Evolutionary conservation across 1,139 yeast genomes (phyloP).

Genomic region (Hemisphaericaspora xylofermentans): DNA sequence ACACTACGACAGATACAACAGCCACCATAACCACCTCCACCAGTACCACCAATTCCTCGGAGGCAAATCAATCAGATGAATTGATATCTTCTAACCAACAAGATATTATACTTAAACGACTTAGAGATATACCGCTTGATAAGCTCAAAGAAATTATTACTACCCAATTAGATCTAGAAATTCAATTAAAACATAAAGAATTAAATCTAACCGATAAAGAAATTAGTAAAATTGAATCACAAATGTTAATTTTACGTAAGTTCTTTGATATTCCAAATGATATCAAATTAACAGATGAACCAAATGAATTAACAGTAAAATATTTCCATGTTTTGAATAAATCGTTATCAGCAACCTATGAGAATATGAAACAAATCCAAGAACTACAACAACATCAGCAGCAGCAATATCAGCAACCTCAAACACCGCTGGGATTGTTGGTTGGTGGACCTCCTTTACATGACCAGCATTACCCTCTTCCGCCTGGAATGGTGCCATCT

Average conservation of each 20-base stretch:
- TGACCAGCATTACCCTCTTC: not conserved
- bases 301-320: constrained; percentile 49
- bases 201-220: constrained; percentile 58
- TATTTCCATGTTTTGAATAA: constrained; percentile 43
- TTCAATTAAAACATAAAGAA: constrained; percentile 69
- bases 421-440: not conserved
- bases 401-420: not conserved
- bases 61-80: not conserved
- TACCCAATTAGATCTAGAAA: constrained; percentile 66
- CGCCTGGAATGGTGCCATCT: constrained; percentile 1
- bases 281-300: constrained; percentile 39
- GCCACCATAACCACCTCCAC: not conserved
- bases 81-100: constrained; percentile 2
- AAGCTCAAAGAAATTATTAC: constrained; percentile 40
- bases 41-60: not conserved
- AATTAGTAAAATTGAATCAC: constrained; percentile 62
- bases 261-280: constrained; percentile 51
- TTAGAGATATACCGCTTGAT: constrained; percentile 36
- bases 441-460: not conserved
- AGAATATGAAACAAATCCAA: constrained; percentile 16
- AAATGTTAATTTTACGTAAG: constrained; percentile 52
- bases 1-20: not conserved
- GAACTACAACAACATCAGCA: not conserved
- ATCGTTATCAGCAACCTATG: constrained; percentile 35
- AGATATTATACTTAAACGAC: constrained; percentile 22